Evolutionary conservation across 768 basidiomycete species (phyloP), one percentile per base, ranked within the genome.

Genomic region (Xerocomus potaroensis): DNA sequence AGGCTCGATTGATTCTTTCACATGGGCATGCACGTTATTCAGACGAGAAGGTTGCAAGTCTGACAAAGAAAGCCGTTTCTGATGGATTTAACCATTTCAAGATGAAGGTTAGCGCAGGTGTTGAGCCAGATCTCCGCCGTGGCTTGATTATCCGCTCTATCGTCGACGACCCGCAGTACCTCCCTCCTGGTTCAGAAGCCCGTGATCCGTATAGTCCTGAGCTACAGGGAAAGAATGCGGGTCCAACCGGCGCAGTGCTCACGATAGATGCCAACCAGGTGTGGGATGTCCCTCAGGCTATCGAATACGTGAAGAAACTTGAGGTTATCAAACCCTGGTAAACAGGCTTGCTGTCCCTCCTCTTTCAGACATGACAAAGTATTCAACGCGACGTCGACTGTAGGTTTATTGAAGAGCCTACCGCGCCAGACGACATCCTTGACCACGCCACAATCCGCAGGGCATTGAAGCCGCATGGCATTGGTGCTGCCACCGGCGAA

Each of bases 181-280:
- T 91, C 32, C 90, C 90, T 11, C 57, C 74, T 0, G 81, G 76
- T 8, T 58, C 69, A 10, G 64, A 72, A 43, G 76, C 77, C 26
- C 78, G 81, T 41, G 80, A 87, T 62, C 81, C 83, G 16, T 71
- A 72, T 36, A 69, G 78, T 49, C 72, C 76, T 39, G 86, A 72
- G 34, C 71, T 96, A 27, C 76, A 71, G 32, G 91, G 85, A 4
- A 97, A 96, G 77, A 96, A 96, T 53, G 91, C 93, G 4, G 91
- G 94, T 6, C 91, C 91, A 9, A 92, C 92, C 0, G 94, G 95
- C 5, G 81, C 86, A 26, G 94, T 97, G 36, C 73, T 97, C 37
- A 97, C 97, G 94, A 89, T 97, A 51, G 94, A 97, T 66, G 88
- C 94, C 31, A 98, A 98, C 68, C 94, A 96, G 67, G 87, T 94